phyloP scores from a whole-genome alignment of 2,329 filamentous ascomycete genomes.

The Coniochaeta pulveracea region DNA sequence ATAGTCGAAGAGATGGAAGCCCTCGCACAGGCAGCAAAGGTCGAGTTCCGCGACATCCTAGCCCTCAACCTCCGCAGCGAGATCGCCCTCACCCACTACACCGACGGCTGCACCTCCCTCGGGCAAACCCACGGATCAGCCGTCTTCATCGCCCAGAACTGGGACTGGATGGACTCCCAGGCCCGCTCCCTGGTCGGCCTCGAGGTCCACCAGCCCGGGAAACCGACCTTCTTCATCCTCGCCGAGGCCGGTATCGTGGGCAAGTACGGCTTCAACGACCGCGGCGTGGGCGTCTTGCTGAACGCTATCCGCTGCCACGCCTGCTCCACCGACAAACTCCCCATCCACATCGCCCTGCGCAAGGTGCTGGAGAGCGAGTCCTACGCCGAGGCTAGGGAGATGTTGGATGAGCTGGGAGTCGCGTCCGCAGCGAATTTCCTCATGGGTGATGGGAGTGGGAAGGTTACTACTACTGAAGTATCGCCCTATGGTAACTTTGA shows the following conservation, averaged over 20 bases:
- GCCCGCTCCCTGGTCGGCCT: conserved; percentile 35
- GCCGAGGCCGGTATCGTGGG: conserved; percentile 49
- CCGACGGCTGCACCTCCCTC: conserved; percentile 45
- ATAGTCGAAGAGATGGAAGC: conserved; percentile 30
- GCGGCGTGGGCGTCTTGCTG: conserved; percentile 44
- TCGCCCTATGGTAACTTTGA: conserved; percentile 7
- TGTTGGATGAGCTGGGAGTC: conserved; percentile 29
- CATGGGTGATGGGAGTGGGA: conserved; percentile 28
- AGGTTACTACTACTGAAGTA: conserved; percentile 25
- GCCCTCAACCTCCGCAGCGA: conserved; percentile 46
- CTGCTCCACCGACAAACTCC: conserved; percentile 36
- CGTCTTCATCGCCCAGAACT: conserved; percentile 40
- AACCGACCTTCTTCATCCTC: conserved; percentile 40
- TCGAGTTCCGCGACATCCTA: conserved; percentile 37
- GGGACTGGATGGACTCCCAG: conserved; percentile 46
- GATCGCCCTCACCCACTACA: conserved; percentile 46
- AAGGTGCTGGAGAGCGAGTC: conserved; percentile 38
- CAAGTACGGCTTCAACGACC: conserved; percentile 53
- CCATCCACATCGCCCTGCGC: conserved; percentile 47
- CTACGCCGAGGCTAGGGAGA: conserved; percentile 29
- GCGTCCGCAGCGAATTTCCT: conserved; percentile 36
- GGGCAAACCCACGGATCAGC: conserved; percentile 11
- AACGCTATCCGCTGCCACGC: conserved; percentile 49
- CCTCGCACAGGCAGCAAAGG: conserved; percentile 35
- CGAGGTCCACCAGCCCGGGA: conserved; percentile 27